Base-by-base conservation (phyloP, 208 protist species). In the Giardia muris region DNA sequence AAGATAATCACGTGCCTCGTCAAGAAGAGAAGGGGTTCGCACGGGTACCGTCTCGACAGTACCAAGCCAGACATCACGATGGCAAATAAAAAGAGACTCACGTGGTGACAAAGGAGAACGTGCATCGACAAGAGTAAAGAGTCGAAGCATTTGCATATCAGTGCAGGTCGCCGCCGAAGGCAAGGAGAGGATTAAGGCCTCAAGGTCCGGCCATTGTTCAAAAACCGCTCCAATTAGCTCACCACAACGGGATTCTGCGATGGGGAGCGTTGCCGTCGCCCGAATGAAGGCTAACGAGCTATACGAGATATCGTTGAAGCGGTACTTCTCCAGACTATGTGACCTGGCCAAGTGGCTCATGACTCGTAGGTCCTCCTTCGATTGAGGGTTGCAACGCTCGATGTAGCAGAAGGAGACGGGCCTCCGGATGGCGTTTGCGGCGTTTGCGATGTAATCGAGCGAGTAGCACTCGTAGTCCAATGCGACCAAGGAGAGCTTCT, bases 71-170 rank as follows among this genome's bases (percentile, higher is more conserved):
- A 46, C 2, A 2, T 3, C 2, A 43, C n/a, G 46, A n/a, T 90
- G 1, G 87, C 87, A 90, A 0, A 90, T n/a, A 47, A 90, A 90
- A 2, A 90, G 87, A 4, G 10, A 47, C 45, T 90, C 87, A 67
- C 43, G n/a, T 4, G 87, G 87, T 47, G 87, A 90, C 0, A 90
- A 46, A 2, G 10, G 43, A n/a, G 10, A 47, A 39, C 87, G n/a
- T 1, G 87, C 45, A 1, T 90, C 87, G 30, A 90, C n/a, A 1
- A 90, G 45, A 47, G 87, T 90, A n/a, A 90, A 90, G n/a, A 90
- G 45, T 47, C 87, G 0, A 2, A 90, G 44, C 1, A 90, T 90
- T 47, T 90, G 44, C 87, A 90, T 90, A n/a, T 90, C 43, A 1
- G 87, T 90, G 44, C 87, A 90, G 0, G 10, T 90, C 43, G 87